Conservation (phyloP, 1,284 basidiomycete genomes). For the Trichosporon asahii region DNA sequence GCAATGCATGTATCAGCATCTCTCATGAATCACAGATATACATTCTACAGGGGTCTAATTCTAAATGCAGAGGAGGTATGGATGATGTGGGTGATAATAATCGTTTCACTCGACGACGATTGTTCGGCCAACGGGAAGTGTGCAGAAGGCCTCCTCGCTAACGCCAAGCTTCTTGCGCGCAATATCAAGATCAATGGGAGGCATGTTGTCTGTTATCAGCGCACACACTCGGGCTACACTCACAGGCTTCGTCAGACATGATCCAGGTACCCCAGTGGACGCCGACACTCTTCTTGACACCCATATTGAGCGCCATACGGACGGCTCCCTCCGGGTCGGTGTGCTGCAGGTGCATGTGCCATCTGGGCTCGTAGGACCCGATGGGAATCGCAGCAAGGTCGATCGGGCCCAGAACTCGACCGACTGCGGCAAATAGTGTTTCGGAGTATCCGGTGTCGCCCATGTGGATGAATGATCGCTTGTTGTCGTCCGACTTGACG, state of each 20-base stretch:
- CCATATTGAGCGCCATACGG: slow-evolving; percentile 47
- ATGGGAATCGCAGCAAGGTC: slow-evolving; percentile 55
- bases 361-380: slow-evolving; percentile 52
- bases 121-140: slow-evolving; percentile 42
- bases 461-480: slow-evolving; percentile 52
- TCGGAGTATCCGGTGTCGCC: slow-evolving; percentile 53
- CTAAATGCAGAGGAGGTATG: slow-evolving; percentile 3
- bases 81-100: background rate
- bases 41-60: slow-evolving; percentile 11
- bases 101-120: slow-evolving; percentile 35
- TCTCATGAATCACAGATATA: slow-evolving; percentile 7
- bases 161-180: slow-evolving; percentile 40
- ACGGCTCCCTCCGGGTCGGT: slow-evolving; percentile 53
- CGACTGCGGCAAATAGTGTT: slow-evolving; percentile 51
- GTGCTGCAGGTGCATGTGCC: slow-evolving; percentile 53
- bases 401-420: slow-evolving; percentile 51
- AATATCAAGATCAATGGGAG: slow-evolving; percentile 41
- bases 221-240: slow-evolving; percentile 18
- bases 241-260: slow-evolving; percentile 52
- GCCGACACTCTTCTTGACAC: slow-evolving; percentile 43
- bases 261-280: slow-evolving; percentile 56
- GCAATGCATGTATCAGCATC: slow-evolving; percentile 11
- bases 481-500: slow-evolving; percentile 39
- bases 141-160: slow-evolving; percentile 35
- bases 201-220: slow-evolving; percentile 39